A percentile compares a stretch with the other conserved stretches of the same genome.
These are phyloP conservation scores for Talaromyces verruculosus DNA, from an alignment of 2,329 filamentous ascomycete genomes.

Conservation along the genomic window DNA sequence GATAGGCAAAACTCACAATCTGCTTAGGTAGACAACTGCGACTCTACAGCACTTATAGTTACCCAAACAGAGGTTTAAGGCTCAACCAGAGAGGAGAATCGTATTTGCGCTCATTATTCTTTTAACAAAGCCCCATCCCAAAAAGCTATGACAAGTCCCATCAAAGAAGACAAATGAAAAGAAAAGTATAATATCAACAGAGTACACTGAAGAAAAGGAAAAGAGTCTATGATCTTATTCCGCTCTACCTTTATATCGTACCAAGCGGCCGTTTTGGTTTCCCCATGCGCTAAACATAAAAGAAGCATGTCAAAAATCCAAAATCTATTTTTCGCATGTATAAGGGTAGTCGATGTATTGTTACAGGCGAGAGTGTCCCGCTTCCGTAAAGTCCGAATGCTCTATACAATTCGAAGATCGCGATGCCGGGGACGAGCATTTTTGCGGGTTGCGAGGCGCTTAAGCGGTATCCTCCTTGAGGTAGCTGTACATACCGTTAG, in stretches of 20 bases:
- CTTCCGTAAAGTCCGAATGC: constrained; percentile 10
- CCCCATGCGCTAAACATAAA: constrained; percentile 13
- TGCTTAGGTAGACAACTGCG: not conserved
- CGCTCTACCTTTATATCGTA: constrained; percentile 12
- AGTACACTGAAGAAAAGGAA: constrained; percentile 24
- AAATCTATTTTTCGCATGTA: constrained; percentile 29
- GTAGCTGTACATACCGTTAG: constrained; percentile 30
- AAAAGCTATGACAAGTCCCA: constrained; percentile 1
- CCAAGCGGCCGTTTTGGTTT: constrained; percentile 19
- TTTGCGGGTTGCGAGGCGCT: constrained; percentile 25
- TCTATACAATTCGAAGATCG: constrained; percentile 18
- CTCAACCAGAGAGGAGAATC: constrained; percentile 22
- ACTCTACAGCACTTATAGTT: not conserved
- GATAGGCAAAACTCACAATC: not conserved
- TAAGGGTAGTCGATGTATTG: constrained; percentile 32
- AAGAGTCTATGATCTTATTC: constrained; percentile 22
- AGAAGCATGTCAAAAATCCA: constrained; percentile 21
- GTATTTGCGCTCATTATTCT: constrained; percentile 21
- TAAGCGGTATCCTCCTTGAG: constrained; percentile 42
- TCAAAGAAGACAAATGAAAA: constrained; percentile 18
- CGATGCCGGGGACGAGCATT: constrained; percentile 18
- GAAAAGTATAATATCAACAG: constrained; percentile 25
- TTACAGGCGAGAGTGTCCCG: constrained; percentile 33
- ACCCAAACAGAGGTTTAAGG: not conserved
- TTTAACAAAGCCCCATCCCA: constrained; percentile 12